Evolutionary conservation across 768 basidiomycete genomes (phyloP).

Genomic region (Hygrophorus pudorinus): DNA sequence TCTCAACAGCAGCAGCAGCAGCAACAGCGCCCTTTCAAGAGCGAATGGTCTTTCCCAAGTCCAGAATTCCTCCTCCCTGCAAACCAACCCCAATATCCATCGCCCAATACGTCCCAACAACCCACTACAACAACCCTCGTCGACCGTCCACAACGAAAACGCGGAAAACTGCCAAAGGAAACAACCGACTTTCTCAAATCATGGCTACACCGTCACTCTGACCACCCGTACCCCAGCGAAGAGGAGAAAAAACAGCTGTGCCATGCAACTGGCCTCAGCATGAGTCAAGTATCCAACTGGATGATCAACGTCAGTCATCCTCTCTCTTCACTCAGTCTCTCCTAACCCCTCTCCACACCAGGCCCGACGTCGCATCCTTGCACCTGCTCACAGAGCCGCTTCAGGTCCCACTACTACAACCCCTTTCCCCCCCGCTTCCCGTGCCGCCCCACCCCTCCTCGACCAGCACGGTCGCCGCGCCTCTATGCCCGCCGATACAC

Average conservation of each 20-base stretch:
- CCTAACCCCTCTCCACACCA: constrained; percentile 20
- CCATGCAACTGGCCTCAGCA: constrained; percentile 75
- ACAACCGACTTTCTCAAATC: constrained; percentile 84
- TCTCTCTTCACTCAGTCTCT: constrained; percentile 6
- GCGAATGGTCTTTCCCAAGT: constrained; percentile 63
- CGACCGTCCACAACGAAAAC: constrained; percentile 71
- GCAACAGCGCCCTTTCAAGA: constrained; percentile 41
- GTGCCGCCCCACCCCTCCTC: constrained; percentile 31
- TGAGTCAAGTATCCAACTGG: constrained; percentile 89
- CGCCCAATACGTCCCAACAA: constrained; percentile 37
- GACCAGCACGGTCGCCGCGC: constrained; percentile 45
- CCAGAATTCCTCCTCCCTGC: constrained; percentile 46
- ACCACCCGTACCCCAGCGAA: constrained; percentile 84
- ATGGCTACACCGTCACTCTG: constrained; percentile 81
- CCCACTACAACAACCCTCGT: constrained; percentile 48
- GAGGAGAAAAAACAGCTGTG: constrained; percentile 88
- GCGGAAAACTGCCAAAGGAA: constrained; percentile 84
- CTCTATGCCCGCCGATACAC: constrained; percentile 59
- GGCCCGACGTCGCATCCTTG: constrained; percentile 77
- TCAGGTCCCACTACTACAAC: constrained; percentile 71
- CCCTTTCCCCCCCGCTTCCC: constrained; percentile 51
- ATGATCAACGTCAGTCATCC: constrained; percentile 66
- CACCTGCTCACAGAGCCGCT: constrained; percentile 69
- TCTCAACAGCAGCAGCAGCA: no score
- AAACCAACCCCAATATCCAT: constrained; percentile 25